phyloP scores from a whole-genome alignment of 2,329 filamentous ascomycete genomes.

The Colletotrichum salicis region DNA sequence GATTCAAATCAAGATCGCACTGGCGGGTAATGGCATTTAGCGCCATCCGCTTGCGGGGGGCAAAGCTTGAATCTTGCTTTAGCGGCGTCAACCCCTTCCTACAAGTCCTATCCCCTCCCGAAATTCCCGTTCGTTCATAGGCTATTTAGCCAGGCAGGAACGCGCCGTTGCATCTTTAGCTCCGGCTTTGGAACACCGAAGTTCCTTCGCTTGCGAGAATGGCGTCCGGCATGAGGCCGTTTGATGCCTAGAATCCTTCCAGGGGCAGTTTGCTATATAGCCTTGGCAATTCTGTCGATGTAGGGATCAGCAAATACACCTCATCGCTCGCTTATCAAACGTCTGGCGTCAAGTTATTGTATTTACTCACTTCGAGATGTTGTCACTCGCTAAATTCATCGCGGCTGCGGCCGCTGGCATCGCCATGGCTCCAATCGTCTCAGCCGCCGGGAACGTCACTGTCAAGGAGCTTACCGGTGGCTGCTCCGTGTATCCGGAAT shows the following conservation, averaged over 20 bases:
- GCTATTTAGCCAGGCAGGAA: slow-evolving; percentile 5
- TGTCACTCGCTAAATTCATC: neutral
- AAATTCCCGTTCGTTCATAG: neutral
- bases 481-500: slow-evolving; percentile 22
- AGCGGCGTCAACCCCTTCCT: neutral
- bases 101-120: too few relatives aligned
- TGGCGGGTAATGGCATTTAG: neutral
- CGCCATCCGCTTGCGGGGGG: neutral
- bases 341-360: neutral
- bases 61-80: neutral
- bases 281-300: neutral
- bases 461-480: neutral
- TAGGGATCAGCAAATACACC: neutral
- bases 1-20: neutral
- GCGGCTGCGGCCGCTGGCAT: neutral
- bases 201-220: slow-evolving; percentile 7
- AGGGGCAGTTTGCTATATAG: neutral
- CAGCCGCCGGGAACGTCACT: neutral
- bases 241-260: neutral
- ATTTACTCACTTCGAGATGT: neutral
- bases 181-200: neutral
- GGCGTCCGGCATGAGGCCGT: neutral
- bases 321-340: neutral
- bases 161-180: slow-evolving; percentile 1
- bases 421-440: neutral